A percentile compares a stretch with the other conserved stretches of the same genome.
Conservation (phyloP, 805 yeast species). For the Ogataea angusta region DNA sequence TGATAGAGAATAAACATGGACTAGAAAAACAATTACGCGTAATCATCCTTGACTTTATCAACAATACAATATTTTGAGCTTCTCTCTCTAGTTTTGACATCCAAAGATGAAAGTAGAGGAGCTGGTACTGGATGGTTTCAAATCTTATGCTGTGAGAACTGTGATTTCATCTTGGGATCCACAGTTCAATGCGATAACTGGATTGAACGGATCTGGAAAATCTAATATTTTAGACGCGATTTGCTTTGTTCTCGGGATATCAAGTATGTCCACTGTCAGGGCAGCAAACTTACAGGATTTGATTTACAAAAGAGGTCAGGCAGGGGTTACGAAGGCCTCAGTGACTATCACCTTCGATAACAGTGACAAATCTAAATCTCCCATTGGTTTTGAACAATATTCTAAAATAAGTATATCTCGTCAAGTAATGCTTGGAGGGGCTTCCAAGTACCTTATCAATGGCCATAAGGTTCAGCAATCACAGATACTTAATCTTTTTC, state of each 20-base stretch:
- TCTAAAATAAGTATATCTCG: slow-evolving; percentile 86
- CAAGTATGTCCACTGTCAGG: slow-evolving; percentile 91
- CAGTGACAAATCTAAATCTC: slow-evolving; percentile 67
- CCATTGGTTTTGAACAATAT: slow-evolving; percentile 80
- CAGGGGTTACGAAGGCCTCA: slow-evolving; percentile 95
- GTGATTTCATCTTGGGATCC: slow-evolving; percentile 95
- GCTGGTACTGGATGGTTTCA: slow-evolving; percentile 94
- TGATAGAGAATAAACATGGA: background rate
- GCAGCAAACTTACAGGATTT: slow-evolving; percentile 92
- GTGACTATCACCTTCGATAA: slow-evolving; percentile 96
- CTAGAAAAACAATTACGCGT: background rate
- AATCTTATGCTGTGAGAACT: slow-evolving; percentile 95
- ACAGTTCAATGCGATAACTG: slow-evolving; percentile 96
- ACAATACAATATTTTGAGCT: background rate
- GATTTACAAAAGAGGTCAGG: slow-evolving; percentile 96
- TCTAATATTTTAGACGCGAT: slow-evolving; percentile 95
- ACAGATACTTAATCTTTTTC: slow-evolving; percentile 84
- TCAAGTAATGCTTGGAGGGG: slow-evolving; percentile 86
- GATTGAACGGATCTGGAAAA: slow-evolving; percentile 96
- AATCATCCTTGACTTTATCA: background rate
- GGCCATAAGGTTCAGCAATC: slow-evolving; percentile 97
- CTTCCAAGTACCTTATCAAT: slow-evolving; percentile 86
- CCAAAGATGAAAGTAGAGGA: slow-evolving; percentile 84
- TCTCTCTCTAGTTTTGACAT: background rate
- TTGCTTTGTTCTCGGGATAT: slow-evolving; percentile 96